phyloP scores from a whole-genome alignment of 2,329 filamentous ascomycete species.

The Chrysosphaeria jannelii region DNA sequence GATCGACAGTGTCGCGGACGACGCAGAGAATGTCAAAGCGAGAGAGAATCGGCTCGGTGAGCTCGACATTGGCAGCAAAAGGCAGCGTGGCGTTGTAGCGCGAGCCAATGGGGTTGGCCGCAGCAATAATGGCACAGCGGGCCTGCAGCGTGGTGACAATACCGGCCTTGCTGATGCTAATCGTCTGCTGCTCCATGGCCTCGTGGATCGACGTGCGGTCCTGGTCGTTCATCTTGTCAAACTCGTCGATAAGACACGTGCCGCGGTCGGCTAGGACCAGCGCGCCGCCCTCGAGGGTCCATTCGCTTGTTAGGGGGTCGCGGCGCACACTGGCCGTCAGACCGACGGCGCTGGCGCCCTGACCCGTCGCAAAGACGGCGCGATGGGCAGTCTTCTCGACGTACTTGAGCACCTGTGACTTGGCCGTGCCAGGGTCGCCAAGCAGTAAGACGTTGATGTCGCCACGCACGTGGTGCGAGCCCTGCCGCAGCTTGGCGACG shows the following conservation, averaged over 20 bases:
- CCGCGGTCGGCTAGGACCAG: conserved; percentile 84
- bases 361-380: conserved; percentile 89
- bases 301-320: conserved; percentile 84
- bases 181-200: conserved; percentile 98
- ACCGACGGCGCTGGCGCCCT: conserved; percentile 92
- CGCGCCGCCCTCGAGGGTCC: conserved; percentile 89
- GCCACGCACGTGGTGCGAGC: conserved; percentile 69
- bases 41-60: conserved; percentile 89
- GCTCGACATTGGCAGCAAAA: conserved; percentile 84
- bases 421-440: conserved; percentile 89
- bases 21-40: conserved; percentile 96
- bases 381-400: conserved; percentile 92
- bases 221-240: conserved; percentile 99
- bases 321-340: conserved; percentile 86
- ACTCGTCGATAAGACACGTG: conserved; percentile 91
- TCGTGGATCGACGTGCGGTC: conserved; percentile 96
- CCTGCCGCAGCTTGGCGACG: conserved; percentile 70
- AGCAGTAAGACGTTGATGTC: conserved; percentile 95
- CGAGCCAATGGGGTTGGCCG: conserved; percentile 84
- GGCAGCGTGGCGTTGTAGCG: conserved; percentile 91
- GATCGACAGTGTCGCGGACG: conserved; percentile 83
- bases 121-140: conserved; percentile 82
- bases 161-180: conserved; percentile 93
- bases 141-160: conserved; percentile 94
- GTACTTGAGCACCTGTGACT: conserved; percentile 92